Percentiles rank a stretch among this genome's conserved stretches.
These are phyloP conservation scores for Glycine soja DNA, from an alignment of 306 rosid species.

Conservation along the genomic window DNA sequence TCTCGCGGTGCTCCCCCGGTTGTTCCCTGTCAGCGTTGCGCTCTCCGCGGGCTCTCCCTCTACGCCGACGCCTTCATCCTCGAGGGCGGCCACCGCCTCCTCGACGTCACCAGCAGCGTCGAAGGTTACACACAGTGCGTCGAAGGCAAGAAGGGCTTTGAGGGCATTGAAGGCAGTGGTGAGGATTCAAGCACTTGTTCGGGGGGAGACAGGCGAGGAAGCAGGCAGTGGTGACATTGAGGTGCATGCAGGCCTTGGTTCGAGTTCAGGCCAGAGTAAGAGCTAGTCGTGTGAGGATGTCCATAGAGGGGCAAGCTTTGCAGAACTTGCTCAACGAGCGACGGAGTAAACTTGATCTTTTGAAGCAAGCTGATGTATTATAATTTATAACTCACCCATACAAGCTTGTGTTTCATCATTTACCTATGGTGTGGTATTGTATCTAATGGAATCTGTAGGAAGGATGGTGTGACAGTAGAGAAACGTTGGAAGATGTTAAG, in stretches of 20 bases:
- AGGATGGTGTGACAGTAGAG: slow-evolving; percentile 95
- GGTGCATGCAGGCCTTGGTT: slow-evolving; percentile 98
- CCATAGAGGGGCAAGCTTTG: slow-evolving; percentile 91
- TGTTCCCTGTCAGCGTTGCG: slow-evolving; percentile 71
- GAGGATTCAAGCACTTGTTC: slow-evolving; percentile 94
- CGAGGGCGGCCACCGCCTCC: slow-evolving; percentile 85
- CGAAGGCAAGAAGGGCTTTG: slow-evolving; percentile 98
- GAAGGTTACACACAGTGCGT: slow-evolving; percentile 92
- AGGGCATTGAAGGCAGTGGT: slow-evolving; percentile 96
- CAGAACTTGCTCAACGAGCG: slow-evolving; percentile 74
- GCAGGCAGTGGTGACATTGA: slow-evolving; percentile 94
- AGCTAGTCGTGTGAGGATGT: slow-evolving; percentile 94
- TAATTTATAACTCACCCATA: not conserved
- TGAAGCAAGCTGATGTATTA: slow-evolving; percentile 88
- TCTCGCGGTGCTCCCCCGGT: slow-evolving; percentile 70
- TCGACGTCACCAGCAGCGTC: slow-evolving; percentile 74
- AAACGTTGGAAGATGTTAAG: slow-evolving; percentile 79
- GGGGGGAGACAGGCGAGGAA: slow-evolving; percentile 95
- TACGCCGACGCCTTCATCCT: slow-evolving; percentile 89
- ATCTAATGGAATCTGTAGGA: slow-evolving; percentile 60
- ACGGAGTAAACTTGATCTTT: slow-evolving; percentile 73
- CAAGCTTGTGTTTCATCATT: not conserved
- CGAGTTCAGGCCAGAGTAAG: slow-evolving; percentile 96
- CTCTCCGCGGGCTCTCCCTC: slow-evolving; percentile 84
- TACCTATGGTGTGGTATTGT: not conserved